A percentile compares a stretch with the other conserved stretches of the same genome.
These are phyloP conservation scores for Psilocybe cyanescens DNA, from an alignment of 768 basidiomycete genomes.

Conservation along the genomic window DNA sequence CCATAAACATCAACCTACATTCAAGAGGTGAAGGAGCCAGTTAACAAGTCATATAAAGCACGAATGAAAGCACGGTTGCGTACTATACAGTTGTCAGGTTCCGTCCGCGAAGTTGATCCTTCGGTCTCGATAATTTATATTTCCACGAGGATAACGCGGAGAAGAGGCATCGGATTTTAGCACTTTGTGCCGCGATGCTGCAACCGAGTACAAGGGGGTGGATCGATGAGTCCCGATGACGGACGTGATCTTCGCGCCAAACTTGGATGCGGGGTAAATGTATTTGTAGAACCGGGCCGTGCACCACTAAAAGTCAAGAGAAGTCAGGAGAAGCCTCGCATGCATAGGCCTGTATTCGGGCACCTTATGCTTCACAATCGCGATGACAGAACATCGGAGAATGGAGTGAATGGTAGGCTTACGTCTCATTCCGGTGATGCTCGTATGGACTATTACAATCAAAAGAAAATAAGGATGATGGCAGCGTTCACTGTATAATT, in stretches of 20 bases:
- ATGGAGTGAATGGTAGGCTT: neutral
- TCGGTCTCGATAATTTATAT: slow-evolving; percentile 6
- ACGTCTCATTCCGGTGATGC: neutral
- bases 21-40: neutral
- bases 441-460: neutral
- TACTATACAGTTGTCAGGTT: neutral
- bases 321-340: neutral
- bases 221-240: neutral
- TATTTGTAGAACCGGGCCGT: slow-evolving; percentile 14
- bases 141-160: slow-evolving; percentile 13
- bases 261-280: slow-evolving; percentile 20
- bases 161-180: slow-evolving; percentile 21
- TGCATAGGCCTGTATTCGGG: neutral
- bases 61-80: neutral
- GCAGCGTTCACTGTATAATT: neutral
- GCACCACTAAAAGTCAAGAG: slow-evolving; percentile 1
- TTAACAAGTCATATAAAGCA: neutral
- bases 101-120: slow-evolving; percentile 23
- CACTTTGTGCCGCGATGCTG: slow-evolving; percentile 15
- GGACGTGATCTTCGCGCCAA: slow-evolving; percentile 14
- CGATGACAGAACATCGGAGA: neutral
- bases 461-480: neutral
- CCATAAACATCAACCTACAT: neutral
- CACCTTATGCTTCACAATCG: neutral
- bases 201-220: neutral